A percentile compares a stretch with the other conserved stretches of the same genome.
Conservation (phyloP, 305 asterid species). For the Fraxinus baroniana region DNA sequence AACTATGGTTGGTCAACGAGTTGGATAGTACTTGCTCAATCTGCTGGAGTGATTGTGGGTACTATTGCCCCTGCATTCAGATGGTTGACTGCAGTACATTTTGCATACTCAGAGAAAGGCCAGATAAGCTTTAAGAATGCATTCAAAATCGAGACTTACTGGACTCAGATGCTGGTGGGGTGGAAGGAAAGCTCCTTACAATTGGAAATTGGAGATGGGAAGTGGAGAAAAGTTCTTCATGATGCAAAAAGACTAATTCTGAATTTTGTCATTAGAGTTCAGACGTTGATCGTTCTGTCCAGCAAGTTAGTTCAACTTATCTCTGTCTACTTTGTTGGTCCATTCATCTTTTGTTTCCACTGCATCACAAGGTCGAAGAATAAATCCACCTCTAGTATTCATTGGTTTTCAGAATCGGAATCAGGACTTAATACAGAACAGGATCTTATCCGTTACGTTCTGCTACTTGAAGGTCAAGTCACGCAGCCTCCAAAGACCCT, state of each 20-base stretch:
- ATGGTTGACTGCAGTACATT: slow-evolving; percentile 4
- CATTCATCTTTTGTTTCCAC: background rate
- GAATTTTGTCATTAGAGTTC: slow-evolving; percentile 2
- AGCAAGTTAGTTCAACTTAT: background rate
- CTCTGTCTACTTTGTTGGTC: background rate
- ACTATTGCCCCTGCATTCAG: slow-evolving; percentile 18
- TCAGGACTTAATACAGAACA: background rate
- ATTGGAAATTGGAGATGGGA: background rate
- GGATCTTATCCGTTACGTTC: slow-evolving; percentile 11
- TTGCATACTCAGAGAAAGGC: background rate
- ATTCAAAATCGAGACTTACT: slow-evolving; percentile 10
- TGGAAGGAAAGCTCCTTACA: slow-evolving; percentile 3
- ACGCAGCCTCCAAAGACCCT: slow-evolving; percentile 35
- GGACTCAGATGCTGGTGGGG: slow-evolving; percentile 9
- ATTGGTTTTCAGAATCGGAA: background rate
- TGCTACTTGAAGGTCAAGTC: slow-evolving; percentile 48
- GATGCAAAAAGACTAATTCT: background rate
- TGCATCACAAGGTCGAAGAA: background rate
- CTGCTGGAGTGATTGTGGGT: slow-evolving; percentile 3
- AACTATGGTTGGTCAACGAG: slow-evolving; percentile 9
- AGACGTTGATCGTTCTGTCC: background rate
- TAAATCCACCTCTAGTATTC: background rate
- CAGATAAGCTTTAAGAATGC: background rate
- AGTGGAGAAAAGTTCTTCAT: slow-evolving; percentile 6
- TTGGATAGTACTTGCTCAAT: slow-evolving; percentile 5